Conservation (phyloP, 139 green algal species). For the Yamagishiella unicocca region DNA sequence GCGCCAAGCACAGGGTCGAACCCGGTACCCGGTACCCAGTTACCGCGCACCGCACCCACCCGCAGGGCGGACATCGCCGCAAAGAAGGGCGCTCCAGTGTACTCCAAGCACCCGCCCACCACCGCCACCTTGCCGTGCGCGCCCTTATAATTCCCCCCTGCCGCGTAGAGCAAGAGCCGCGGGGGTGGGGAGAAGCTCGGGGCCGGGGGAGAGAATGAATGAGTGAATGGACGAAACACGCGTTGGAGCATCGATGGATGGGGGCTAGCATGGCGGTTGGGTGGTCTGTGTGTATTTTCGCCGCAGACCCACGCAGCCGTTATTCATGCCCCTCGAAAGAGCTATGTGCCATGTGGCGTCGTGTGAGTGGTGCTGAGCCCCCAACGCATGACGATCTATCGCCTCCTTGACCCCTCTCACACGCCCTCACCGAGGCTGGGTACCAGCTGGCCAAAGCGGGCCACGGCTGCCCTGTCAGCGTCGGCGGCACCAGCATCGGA, state of each 20-base stretch:
- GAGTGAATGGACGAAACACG: neutral
- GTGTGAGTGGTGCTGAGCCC: too few relatives aligned
- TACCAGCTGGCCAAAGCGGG: neutral
- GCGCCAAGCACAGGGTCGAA: too few relatives aligned
- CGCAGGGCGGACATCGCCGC: slow-evolving; percentile 86
- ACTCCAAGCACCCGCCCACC: slow-evolving; percentile 94
- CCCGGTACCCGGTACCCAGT: too few relatives aligned
- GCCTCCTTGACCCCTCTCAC: neutral
- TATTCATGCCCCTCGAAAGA: too few relatives aligned
- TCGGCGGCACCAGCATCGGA: neutral
- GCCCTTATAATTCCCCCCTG: slow-evolving; percentile 82
- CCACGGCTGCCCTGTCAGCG: slow-evolving; percentile 7
- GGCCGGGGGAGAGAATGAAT: neutral
- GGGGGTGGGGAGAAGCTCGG: too few relatives aligned
- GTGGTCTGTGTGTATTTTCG: too few relatives aligned
- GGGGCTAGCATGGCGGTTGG: neutral
- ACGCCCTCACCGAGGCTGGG: neutral
- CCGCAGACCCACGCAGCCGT: too few relatives aligned
- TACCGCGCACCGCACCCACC: too few relatives aligned
- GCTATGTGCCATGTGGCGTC: too few relatives aligned
- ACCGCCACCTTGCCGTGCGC: slow-evolving; percentile 92
- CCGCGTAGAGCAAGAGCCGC: too few relatives aligned
- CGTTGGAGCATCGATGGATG: neutral
- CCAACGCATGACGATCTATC: too few relatives aligned
- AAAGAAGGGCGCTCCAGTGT: slow-evolving; percentile 97